Percentiles rank a stretch among this genome's conserved stretches.
These are phyloP conservation scores for Xerocomellus amylosporus DNA, from an alignment of 768 basidiomycete genomes.

Conservation along the genomic window DNA sequence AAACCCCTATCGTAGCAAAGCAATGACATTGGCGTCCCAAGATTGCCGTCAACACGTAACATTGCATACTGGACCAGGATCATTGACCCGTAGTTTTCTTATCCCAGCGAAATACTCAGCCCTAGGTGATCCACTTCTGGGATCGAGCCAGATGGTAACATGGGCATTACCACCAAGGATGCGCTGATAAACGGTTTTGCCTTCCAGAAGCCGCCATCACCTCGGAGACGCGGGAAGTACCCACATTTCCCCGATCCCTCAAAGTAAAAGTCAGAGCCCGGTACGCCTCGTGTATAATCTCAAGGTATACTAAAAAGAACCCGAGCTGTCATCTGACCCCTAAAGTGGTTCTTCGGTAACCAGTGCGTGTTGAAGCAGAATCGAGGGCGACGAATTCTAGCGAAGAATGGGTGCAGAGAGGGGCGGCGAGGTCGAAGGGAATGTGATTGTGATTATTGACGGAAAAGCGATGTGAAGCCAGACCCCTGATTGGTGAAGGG, in stretches of 20 bases:
- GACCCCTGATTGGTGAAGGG: slow-evolving; percentile 37
- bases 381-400: slow-evolving; percentile 14
- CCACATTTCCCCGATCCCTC: slow-evolving; percentile 21
- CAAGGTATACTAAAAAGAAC: slow-evolving; percentile 9
- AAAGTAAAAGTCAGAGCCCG: slow-evolving; percentile 10
- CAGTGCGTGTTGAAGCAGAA: slow-evolving; percentile 20
- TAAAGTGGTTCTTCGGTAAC: slow-evolving; percentile 5
- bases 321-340: slow-evolving; percentile 11
- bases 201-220: slow-evolving; percentile 31
- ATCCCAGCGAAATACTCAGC: neutral
- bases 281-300: slow-evolving; percentile 19
- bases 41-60: neutral
- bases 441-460: slow-evolving; percentile 12
- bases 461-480: slow-evolving; percentile 40
- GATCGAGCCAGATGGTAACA: slow-evolving; percentile 4
- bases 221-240: slow-evolving; percentile 25
- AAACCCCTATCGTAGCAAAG: slow-evolving; percentile 1
- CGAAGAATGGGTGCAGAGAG: slow-evolving; percentile 22
- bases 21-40: neutral
- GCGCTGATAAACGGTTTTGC: slow-evolving; percentile 14
- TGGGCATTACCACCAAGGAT: slow-evolving; percentile 3
- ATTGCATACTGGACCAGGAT: neutral
- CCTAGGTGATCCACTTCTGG: neutral
- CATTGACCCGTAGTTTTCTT: neutral
- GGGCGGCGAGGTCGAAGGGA: slow-evolving; percentile 17